These are phyloP conservation scores for Apiospora saccharicola DNA, from an alignment of 2,329 filamentous ascomycete species.

Conservation along the genomic window DNA sequence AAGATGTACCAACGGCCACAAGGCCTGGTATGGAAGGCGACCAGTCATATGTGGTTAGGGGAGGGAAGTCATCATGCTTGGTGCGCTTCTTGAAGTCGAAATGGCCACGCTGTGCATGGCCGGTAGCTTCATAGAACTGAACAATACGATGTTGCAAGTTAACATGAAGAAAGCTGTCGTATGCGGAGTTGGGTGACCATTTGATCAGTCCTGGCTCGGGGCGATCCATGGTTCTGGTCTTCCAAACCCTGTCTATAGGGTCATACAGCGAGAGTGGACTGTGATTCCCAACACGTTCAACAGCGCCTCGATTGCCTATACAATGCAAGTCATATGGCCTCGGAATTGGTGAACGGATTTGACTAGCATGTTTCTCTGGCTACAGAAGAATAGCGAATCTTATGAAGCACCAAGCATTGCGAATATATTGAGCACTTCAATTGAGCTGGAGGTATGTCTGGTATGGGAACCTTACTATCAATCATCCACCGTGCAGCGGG, in stretches of 20 bases:
- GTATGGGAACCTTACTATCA: background rate
- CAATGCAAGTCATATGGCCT: constrained; percentile 13
- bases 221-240: constrained; percentile 55
- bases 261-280: background rate
- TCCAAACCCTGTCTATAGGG: constrained; percentile 36
- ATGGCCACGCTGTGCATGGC: constrained; percentile 60
- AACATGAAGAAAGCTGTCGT: constrained; percentile 70
- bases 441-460: constrained; percentile 1
- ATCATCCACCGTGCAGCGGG: background rate
- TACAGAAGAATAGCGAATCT: background rate
- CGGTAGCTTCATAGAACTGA: constrained; percentile 69
- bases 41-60: constrained; percentile 72
- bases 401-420: background rate
- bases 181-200: constrained; percentile 67
- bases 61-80: constrained; percentile 69
- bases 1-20: constrained; percentile 77
- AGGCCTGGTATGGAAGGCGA: constrained; percentile 68
- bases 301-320: constrained; percentile 4
- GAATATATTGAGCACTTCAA: background rate
- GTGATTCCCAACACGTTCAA: constrained; percentile 22
- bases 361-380: background rate
- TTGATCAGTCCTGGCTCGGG: constrained; percentile 70
- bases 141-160: constrained; percentile 70
- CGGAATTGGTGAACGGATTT: background rate
- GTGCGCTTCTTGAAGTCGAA: constrained; percentile 66